Base-by-base conservation (phyloP, 306 rosid species). In the Castanopsis chinensis region DNA sequence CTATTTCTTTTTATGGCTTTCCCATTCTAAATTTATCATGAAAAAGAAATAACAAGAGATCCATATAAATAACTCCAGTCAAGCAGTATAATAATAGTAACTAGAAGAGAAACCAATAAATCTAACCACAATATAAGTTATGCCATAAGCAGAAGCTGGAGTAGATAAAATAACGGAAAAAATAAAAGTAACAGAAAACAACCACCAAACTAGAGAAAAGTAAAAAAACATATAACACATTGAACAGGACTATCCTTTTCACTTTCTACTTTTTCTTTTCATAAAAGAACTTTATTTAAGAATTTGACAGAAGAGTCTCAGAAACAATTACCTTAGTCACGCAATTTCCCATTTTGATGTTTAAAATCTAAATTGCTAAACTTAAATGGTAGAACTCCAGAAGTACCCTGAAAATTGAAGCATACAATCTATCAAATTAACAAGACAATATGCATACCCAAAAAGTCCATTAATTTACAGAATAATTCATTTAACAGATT, bases 291-390 rank as follows among this genome's bases (percentile, higher is more conserved):
- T 67, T 35, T 21, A 54, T 33, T n/a, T 33, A 76, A 79, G 56
- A 67, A 54, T 63, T 70, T 57, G 49, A 75, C 76, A 32, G 69
- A 76, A 12, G 6, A 23, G 37, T 32, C 43, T 19, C 60, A 51
- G 52, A 32, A 63, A 49, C 71, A 57, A 91, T 76, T 19, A 95
- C 99, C 98, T 90, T 91, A 81, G 78, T 55, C 60, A 69, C 9
- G 53, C 98, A 95, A 79, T 79, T 75, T 83, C 99, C 99, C 99
- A 95, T 95, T 17, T 81, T 84, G 81, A 58, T 54, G 72, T 76
- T 80, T 74, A 56, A 76, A 63, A 53, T 77, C 65, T 82, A 55
- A 84, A 86, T 75, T 83, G 60, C 65, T 63, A 12, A 79, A 73
- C 70, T 80, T 49, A 3, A 79, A 76, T 41, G 28, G 72, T 80